Evolutionary conservation across 805 yeast genomes (phyloP).

Genomic region (Kodamaea neixiangensis): DNA sequence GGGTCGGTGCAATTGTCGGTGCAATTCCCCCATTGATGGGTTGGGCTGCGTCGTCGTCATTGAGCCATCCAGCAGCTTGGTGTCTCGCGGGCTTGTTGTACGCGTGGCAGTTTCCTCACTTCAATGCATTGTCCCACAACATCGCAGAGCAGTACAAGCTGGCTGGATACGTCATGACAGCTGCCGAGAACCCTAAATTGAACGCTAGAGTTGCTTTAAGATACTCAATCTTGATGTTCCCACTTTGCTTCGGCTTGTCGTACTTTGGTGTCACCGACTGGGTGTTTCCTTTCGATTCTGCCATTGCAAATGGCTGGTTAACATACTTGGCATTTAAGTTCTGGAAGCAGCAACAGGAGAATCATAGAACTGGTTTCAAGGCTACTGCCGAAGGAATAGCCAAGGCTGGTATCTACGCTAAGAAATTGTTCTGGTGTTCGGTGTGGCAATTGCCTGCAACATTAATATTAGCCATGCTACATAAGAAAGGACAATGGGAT

Average conservation of each 20-base stretch:
- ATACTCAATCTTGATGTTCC: slow-evolving; percentile 91
- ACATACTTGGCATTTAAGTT: slow-evolving; percentile 75
- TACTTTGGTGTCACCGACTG: slow-evolving; percentile 82
- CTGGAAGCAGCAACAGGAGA: slow-evolving; percentile 77
- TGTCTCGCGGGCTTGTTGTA: slow-evolving; percentile 83
- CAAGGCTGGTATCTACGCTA: slow-evolving; percentile 69
- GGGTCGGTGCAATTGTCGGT: slow-evolving; percentile 99
- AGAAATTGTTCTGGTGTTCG: slow-evolving; percentile 88
- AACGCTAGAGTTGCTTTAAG: slow-evolving; percentile 93
- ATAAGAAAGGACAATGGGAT: slow-evolving; percentile 95
- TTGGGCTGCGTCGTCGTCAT: slow-evolving; percentile 85
- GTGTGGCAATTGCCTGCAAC: slow-evolving; percentile 94
- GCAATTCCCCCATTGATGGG: slow-evolving; percentile 99
- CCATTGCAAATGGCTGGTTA: slow-evolving; percentile 83
- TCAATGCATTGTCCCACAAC: slow-evolving; percentile 86
- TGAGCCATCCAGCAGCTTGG: slow-evolving; percentile 92
- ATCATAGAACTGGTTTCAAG: slow-evolving; percentile 47
- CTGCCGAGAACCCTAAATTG: slow-evolving; percentile 85
- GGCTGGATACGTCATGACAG: slow-evolving; percentile 98
- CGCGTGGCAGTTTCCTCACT: slow-evolving; percentile 99
- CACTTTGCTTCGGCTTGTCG: slow-evolving; percentile 80
- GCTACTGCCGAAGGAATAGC: slow-evolving; percentile 58
- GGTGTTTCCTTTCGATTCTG: slow-evolving; percentile 78
- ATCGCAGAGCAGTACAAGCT: slow-evolving; percentile 82
- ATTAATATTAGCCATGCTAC: slow-evolving; percentile 87